Evolutionary conservation across 2,329 filamentous ascomycete species (phyloP).

Genomic region (Apiospora aurea): DNA sequence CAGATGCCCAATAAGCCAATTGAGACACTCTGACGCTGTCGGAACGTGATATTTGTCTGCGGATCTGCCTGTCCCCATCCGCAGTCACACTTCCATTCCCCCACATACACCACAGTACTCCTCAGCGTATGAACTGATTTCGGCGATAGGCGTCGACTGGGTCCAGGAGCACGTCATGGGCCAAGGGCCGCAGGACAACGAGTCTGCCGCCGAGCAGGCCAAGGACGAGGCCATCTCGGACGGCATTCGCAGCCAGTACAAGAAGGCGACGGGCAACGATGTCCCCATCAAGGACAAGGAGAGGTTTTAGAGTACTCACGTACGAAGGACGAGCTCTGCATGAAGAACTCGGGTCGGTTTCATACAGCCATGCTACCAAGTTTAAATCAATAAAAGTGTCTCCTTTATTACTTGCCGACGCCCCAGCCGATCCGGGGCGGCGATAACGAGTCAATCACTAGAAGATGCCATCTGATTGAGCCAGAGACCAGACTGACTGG

Average conservation of each 20-base stretch:
- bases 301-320: conserved; percentile 36
- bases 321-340: too few relatives aligned
- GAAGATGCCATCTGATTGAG: neutral
- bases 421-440: neutral
- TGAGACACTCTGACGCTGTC: neutral
- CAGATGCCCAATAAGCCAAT: too few relatives aligned
- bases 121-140: neutral
- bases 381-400: neutral
- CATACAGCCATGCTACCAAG: too few relatives aligned
- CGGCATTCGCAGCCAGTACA: conserved; percentile 75
- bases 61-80: neutral
- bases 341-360: too few relatives aligned
- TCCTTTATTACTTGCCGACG: neutral
- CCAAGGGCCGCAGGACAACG: conserved; percentile 74
- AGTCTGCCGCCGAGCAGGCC: conserved; percentile 77
- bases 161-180: conserved; percentile 79
- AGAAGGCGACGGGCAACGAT: conserved; percentile 71
- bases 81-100: neutral
- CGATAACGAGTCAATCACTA: neutral
- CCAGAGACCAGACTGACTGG: neutral
- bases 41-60: neutral
- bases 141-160: conserved; percentile 71
- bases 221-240: conserved; percentile 83
- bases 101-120: conserved; percentile 23
- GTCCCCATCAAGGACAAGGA: conserved; percentile 76